Conservation (phyloP, 148 eudicot species). For the Vaccinium myrtillus region DNA sequence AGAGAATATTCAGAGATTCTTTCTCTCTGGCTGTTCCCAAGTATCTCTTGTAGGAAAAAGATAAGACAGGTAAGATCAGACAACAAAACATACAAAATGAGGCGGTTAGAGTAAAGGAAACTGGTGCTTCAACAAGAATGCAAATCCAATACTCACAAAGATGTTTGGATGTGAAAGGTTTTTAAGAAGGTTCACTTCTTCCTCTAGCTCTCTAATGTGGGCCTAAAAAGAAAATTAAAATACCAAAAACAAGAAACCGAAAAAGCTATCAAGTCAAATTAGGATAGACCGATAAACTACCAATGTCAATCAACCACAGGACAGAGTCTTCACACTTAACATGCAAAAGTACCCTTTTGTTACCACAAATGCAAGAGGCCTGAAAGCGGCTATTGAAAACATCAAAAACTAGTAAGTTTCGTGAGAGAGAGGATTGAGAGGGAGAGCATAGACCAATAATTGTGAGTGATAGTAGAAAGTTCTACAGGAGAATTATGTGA, state of each 20-base stretch:
- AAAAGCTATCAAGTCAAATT: not conserved
- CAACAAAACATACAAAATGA: slow-evolving; percentile 8
- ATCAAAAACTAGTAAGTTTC: not conserved
- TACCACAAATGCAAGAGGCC: not conserved
- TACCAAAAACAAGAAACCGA: not conserved
- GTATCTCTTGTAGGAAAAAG: slow-evolving; percentile 57
- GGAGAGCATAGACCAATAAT: not conserved
- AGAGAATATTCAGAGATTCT: slow-evolving; percentile 72
- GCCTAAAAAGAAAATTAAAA: too few relatives aligned
- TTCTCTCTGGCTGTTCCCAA: slow-evolving; percentile 92
- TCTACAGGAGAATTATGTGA: not conserved
- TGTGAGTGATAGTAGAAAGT: not conserved
- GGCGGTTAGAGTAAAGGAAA: not conserved
- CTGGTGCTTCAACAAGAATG: not conserved
- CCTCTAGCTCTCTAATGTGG: slow-evolving; percentile 73
- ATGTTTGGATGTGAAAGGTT: slow-evolving; percentile 90
- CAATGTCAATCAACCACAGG: slow-evolving; percentile 33
- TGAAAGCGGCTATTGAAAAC: not conserved
- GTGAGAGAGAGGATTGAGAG: not conserved
- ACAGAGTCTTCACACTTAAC: not conserved
- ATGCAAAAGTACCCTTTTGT: not conserved
- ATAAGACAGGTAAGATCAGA: slow-evolving; percentile 10
- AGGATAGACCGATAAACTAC: not conserved
- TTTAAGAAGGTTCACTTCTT: slow-evolving; percentile 91
- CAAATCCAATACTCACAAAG: slow-evolving; percentile 56